A percentile compares a stretch with the other conserved stretches of the same genome.
phyloP scores from a whole-genome alignment of 2,329 filamentous ascomycete species.

The Phaeosphaeriaceae sp. region DNA sequence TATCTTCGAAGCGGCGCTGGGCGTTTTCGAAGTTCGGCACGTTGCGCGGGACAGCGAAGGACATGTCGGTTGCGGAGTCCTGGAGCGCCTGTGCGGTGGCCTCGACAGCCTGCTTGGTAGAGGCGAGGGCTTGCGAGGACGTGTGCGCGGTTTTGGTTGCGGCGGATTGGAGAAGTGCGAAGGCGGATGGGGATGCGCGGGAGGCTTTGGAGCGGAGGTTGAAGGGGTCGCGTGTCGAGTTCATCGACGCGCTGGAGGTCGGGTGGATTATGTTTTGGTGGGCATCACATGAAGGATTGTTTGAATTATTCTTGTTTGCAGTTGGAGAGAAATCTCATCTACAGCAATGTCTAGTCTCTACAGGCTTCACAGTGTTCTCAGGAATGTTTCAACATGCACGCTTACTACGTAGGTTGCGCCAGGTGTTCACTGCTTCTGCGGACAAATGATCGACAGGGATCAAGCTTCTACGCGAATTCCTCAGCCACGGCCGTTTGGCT shows the following conservation, averaged over 20 bases:
- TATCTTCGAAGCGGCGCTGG: conserved; percentile 50
- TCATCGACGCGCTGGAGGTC: conserved; percentile 44
- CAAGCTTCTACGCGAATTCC: neutral
- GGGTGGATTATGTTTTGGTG: conserved; percentile 8
- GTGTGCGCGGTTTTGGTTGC: conserved; percentile 29
- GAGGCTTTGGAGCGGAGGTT: conserved; percentile 49
- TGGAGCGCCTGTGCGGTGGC: conserved; percentile 38
- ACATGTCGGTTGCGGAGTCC: conserved; percentile 45
- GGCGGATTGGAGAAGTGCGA: conserved; percentile 40
- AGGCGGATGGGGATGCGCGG: conserved; percentile 34
- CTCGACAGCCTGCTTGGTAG: conserved; percentile 43
- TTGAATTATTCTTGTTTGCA: neutral
- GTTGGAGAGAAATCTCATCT: neutral
- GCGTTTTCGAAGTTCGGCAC: conserved; percentile 52
- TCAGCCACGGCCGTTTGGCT: conserved; percentile 4
- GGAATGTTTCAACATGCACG: conserved; percentile 1
- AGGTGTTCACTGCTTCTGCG: conserved; percentile 32
- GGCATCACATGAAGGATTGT: neutral
- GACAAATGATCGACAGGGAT: conserved; percentile 25
- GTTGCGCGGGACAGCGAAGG: conserved; percentile 52
- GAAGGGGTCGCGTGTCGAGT: conserved; percentile 55
- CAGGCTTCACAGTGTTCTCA: neutral
- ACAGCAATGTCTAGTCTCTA: neutral
- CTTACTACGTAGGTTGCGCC: conserved; percentile 16
- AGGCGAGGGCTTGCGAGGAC: conserved; percentile 28